phyloP scores from a whole-genome alignment of 805 yeast species.

The Kazachstania taianensis region DNA sequence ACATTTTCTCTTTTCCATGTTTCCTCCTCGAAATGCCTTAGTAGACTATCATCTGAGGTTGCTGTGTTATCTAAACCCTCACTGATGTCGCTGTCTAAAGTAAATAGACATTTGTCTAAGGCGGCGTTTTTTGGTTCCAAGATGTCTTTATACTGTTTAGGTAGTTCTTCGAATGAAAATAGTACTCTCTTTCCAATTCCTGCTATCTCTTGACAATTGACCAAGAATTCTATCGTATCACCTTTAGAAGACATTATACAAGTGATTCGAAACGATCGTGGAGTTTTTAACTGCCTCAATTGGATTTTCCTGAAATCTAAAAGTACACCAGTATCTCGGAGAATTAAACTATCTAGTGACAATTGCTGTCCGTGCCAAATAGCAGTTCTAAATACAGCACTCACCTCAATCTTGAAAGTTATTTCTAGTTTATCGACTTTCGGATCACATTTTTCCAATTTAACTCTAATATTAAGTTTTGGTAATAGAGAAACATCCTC shows the following conservation, averaged over 20 bases:
- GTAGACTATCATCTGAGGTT: slow-evolving; percentile 10
- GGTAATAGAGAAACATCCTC: slow-evolving; percentile 32
- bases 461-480: slow-evolving; percentile 19
- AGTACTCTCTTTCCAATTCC: slow-evolving; percentile 16
- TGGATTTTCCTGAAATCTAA: slow-evolving; percentile 37
- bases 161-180: slow-evolving; percentile 8
- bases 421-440: slow-evolving; percentile 6
- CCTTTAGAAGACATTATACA: slow-evolving; percentile 12
- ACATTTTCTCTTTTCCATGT: not conserved
- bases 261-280: slow-evolving; percentile 23
- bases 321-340: slow-evolving; percentile 28
- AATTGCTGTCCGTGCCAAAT: slow-evolving; percentile 30
- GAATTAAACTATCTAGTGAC: slow-evolving; percentile 26
- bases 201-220: slow-evolving; percentile 34
- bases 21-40: slow-evolving; percentile 1
- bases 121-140: not conserved
- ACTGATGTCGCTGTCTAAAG: not conserved
- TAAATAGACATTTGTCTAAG: slow-evolving; percentile 1
- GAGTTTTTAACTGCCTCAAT: slow-evolving; percentile 16
- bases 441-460: slow-evolving; percentile 9
- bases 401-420: slow-evolving; percentile 17
- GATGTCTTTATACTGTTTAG: not conserved
- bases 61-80: not conserved
- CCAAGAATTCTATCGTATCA: slow-evolving; percentile 23
- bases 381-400: slow-evolving; percentile 11